Evolutionary conservation across 2,329 filamentous ascomycete genomes (phyloP).

Genomic region (Trichoderma asperellum): DNA sequence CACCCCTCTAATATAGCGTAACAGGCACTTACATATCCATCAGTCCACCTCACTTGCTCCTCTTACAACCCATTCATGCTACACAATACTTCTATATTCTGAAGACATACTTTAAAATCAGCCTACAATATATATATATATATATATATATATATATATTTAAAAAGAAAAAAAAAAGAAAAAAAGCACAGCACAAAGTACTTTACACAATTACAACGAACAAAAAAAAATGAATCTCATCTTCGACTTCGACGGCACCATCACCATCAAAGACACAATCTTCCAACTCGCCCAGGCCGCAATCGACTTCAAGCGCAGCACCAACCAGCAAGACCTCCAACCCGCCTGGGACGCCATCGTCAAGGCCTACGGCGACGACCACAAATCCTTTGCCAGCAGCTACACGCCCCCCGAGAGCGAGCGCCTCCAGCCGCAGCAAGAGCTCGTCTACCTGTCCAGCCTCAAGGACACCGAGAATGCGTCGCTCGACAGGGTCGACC

Average conservation of each 20-base stretch:
- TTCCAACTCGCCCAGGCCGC: constrained; percentile 50
- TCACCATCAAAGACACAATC: constrained; percentile 59
- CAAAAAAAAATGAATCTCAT: constrained; percentile 48
- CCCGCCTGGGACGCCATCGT: constrained; percentile 52
- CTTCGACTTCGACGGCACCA: constrained; percentile 64
- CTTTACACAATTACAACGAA: background rate
- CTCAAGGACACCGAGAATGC: constrained; percentile 50
- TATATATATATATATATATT: too few relatives aligned
- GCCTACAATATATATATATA: too few relatives aligned
- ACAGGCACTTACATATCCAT: background rate
- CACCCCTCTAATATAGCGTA: background rate
- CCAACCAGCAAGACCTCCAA: constrained; percentile 41
- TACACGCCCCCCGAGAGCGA: constrained; percentile 41
- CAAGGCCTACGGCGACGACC: constrained; percentile 50
- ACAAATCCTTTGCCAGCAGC: constrained; percentile 42
- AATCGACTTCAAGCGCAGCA: constrained; percentile 42
- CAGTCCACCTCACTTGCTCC: background rate
- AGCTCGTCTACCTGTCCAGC: constrained; percentile 50
- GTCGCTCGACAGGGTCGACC: constrained; percentile 51
- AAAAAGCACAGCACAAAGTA: background rate
- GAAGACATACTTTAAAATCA: background rate
- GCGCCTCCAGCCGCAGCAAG: constrained; percentile 44
- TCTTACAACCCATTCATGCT: background rate
- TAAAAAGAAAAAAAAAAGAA: too few relatives aligned
- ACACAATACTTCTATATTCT: background rate